A percentile compares a stretch with the other conserved stretches of the same genome.
phyloP scores from a whole-genome alignment of 2,329 filamentous ascomycete species.

The Periconia digitata region DNA sequence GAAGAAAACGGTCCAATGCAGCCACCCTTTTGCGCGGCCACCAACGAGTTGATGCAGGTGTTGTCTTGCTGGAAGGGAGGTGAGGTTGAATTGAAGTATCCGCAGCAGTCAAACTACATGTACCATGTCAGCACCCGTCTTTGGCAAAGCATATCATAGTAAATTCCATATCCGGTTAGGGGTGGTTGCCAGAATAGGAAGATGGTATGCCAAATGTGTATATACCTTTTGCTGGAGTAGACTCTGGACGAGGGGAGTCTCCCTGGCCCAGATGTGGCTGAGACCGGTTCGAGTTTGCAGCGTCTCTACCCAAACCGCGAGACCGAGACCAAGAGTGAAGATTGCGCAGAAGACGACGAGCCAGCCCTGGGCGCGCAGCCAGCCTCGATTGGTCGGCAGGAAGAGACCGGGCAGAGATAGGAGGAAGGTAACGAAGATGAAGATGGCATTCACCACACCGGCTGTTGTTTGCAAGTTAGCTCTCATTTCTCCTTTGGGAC shows the following conservation, averaged over 20 bases:
- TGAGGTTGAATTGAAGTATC: constrained; percentile 71
- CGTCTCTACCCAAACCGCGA: constrained; percentile 69
- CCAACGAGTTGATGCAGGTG: constrained; percentile 69
- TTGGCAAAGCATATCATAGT: constrained; percentile 13
- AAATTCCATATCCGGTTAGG: background rate
- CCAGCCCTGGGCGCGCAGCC: constrained; percentile 71
- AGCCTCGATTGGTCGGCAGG: constrained; percentile 64
- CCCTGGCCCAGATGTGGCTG: constrained; percentile 60
- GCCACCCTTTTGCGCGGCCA: constrained; percentile 69
- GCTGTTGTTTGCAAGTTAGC: constrained; percentile 47
- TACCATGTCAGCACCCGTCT: constrained; percentile 22
- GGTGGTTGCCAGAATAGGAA: constrained; percentile 3
- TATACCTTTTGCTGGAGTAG: constrained; percentile 70
- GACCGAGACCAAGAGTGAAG: constrained; percentile 63
- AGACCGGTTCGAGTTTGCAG: constrained; percentile 68
- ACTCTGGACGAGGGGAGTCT: constrained; percentile 61
- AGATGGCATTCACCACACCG: constrained; percentile 70
- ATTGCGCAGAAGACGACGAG: constrained; percentile 67
- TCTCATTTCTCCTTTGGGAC: constrained; percentile 7
- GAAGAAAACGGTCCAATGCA: constrained; percentile 68
- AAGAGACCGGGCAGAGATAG: constrained; percentile 71
- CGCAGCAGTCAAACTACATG: constrained; percentile 82
- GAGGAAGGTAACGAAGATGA: constrained; percentile 71
- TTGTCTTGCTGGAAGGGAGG: constrained; percentile 71
- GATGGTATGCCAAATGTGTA: constrained; percentile 11